These are phyloP conservation scores for Pythium dissotocum DNA, from an alignment of 352 stramenopile species.

Conservation along the genomic window DNA sequence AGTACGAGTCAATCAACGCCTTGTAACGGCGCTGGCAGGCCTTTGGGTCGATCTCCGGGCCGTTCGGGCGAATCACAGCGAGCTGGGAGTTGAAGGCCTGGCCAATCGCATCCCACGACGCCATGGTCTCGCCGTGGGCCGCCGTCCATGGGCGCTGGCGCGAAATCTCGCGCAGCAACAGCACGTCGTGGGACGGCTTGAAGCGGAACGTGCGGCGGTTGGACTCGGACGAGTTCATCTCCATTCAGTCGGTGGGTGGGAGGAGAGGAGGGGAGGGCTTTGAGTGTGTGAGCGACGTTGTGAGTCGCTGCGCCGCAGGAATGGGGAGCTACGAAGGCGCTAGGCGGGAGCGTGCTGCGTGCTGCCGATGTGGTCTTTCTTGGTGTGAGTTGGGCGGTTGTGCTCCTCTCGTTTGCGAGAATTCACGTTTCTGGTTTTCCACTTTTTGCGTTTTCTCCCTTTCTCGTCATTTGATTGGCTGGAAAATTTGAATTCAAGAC, in stretches of 20 bases:
- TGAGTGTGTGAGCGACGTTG: background rate
- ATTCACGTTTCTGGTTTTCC: conserved; percentile 25
- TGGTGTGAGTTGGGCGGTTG: conserved; percentile 3
- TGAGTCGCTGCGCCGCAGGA: conserved; percentile 1
- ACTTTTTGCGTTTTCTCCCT: conserved; percentile 27
- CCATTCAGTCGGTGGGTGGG: background rate
- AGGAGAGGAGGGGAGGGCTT: background rate
- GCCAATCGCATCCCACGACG: conserved; percentile 27
- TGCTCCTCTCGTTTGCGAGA: conserved; percentile 16
- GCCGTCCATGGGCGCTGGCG: conserved; percentile 25
- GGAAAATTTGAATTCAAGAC: conserved; percentile 6
- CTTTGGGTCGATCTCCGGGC: conserved; percentile 25
- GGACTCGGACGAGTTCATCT: conserved; percentile 15
- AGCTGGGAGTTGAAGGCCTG: conserved; percentile 26
- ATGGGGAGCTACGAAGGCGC: background rate
- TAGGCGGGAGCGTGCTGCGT: background rate
- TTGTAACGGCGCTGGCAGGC: conserved; percentile 28
- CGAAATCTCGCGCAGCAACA: conserved; percentile 23
- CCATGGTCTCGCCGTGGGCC: conserved; percentile 24
- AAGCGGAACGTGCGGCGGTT: conserved; percentile 29
- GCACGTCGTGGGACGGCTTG: conserved; percentile 24
- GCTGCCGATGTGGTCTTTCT: background rate
- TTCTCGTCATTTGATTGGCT: conserved; percentile 5
- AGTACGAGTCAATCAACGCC: conserved; percentile 26
- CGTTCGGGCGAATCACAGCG: conserved; percentile 15